phyloP scores from a whole-genome alignment of 805 yeast species.

The Starmerella asiatica region DNA sequence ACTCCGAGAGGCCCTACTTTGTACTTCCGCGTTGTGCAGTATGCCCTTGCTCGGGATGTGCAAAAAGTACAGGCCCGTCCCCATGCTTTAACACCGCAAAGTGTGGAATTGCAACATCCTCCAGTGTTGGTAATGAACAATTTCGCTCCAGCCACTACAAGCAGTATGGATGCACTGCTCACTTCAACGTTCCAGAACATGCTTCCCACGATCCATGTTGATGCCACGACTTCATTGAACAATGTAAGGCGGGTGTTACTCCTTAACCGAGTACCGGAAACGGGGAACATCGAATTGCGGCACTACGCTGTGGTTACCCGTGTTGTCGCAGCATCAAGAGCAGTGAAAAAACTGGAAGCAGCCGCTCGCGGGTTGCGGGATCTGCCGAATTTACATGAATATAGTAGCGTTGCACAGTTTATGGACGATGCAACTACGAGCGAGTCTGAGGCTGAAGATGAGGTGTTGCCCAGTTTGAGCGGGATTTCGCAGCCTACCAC shows the following conservation, averaged over 20 bases:
- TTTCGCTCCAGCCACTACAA: conserved; percentile 51
- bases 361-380: conserved; percentile 48
- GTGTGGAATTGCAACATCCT: conserved; percentile 51
- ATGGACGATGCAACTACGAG: conserved; percentile 73
- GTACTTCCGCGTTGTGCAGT: conserved; percentile 62
- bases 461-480: conserved; percentile 34
- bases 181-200: conserved; percentile 88
- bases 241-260: conserved; percentile 74
- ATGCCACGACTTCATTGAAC: conserved; percentile 48
- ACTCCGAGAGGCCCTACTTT: conserved; percentile 93
- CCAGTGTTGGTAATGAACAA: conserved; percentile 89
- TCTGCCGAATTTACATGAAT: conserved; percentile 56
- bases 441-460: conserved; percentile 91
- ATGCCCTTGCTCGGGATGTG: conserved; percentile 73
- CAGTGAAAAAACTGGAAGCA: conserved; percentile 55
- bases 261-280: conserved; percentile 56
- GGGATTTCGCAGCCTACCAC: conserved; percentile 11
- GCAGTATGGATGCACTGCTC: conserved; percentile 63
- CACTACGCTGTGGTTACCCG: conserved; percentile 84
- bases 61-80: conserved; percentile 58
- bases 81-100: conserved; percentile 40
- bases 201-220: conserved; percentile 90
- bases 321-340: conserved; percentile 53
- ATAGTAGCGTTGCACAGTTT: conserved; percentile 68
- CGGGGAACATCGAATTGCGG: conserved; percentile 68